Evolutionary conservation across 164 flowering plant species (phyloP), one percentile per base, ranked within the genome.

Genomic region (Chimonanthus praecox): DNA sequence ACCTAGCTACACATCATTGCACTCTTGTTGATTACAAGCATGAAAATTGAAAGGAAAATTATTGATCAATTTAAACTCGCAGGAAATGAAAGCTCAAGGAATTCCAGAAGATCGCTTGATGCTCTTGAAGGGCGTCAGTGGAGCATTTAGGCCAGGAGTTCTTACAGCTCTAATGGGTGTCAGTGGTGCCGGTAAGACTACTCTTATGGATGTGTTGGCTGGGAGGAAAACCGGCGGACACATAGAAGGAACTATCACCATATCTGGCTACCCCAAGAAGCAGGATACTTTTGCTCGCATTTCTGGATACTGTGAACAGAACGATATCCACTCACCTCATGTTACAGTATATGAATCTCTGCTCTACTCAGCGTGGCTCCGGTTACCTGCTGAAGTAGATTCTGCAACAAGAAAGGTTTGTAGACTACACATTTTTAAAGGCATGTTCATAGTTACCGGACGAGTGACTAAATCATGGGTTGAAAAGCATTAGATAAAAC

Each of bases 81-180:
- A 90, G 92, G 90, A 89, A 87, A 86, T 90, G 90, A 89, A 83
- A 81, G 82, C 73, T 33, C 76, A 80, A 77, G 89, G 88, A 10
- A 50, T 82, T 7, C 10, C 54, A 58, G 83, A 80, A 67, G 85
- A 85, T 44, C 74, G 75, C 15, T 65, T 87, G 47, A 77, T 66
- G 71, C 88, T 85, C 74, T 61, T 87, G 21, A 85, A 84, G 72
- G 83, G 83, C 46, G 80, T 87, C 7, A 85, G 82, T 69, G 88
- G 89, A 47, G 81, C 85, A 62, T 87, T 87, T 49, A 84, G 87
- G 75, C 89, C 89, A 5, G 88, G 89, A 67, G 83, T 87, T 33
- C 83, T 87, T 47, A 87, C 88, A 65, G 89, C 88, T 67, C 72
- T 85, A 58, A 87, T 87, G 89, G 89, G 89, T 75, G 85, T 85